Evolutionary conservation across 164 flowering plant species (phyloP).

Genomic region (Protea cynaroides): DNA sequence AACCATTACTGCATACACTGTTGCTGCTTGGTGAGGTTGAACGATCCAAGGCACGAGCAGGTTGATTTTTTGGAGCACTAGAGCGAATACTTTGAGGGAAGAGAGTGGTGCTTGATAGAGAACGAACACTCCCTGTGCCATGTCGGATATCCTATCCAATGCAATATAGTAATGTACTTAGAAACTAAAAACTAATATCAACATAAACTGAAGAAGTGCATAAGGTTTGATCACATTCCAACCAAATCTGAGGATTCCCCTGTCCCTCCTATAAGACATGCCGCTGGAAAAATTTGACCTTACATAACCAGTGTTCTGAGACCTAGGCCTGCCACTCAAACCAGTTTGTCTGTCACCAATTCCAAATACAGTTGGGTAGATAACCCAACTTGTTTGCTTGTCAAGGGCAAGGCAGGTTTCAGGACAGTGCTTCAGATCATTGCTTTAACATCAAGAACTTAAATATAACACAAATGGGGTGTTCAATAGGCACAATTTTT

Average conservation of each 20-base stretch:
- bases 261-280: background rate
- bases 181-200: too few species aligned
- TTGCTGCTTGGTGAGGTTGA: slow-evolving; percentile 31
- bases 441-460: background rate
- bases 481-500: too few species aligned
- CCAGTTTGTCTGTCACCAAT: too few species aligned
- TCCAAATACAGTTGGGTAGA: background rate
- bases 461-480: background rate
- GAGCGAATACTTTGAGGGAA: slow-evolving; percentile 91
- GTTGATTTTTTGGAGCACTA: slow-evolving; percentile 39
- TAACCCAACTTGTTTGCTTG: background rate
- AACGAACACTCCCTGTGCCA: slow-evolving; percentile 50
- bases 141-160: slow-evolving; percentile 61
- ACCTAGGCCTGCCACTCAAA: too few species aligned
- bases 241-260: background rate
- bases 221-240: too few species aligned
- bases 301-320: too few species aligned
- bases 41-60: slow-evolving; percentile 25
- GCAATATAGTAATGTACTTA: background rate
- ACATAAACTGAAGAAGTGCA: too few species aligned
- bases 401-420: background rate
- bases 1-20: slow-evolving; percentile 23
- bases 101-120: slow-evolving; percentile 51
- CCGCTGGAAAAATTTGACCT: background rate
- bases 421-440: background rate